These are phyloP conservation scores for Fusarium metavorans DNA, from an alignment of 2,329 filamentous ascomycete species.

Conservation along the genomic window DNA sequence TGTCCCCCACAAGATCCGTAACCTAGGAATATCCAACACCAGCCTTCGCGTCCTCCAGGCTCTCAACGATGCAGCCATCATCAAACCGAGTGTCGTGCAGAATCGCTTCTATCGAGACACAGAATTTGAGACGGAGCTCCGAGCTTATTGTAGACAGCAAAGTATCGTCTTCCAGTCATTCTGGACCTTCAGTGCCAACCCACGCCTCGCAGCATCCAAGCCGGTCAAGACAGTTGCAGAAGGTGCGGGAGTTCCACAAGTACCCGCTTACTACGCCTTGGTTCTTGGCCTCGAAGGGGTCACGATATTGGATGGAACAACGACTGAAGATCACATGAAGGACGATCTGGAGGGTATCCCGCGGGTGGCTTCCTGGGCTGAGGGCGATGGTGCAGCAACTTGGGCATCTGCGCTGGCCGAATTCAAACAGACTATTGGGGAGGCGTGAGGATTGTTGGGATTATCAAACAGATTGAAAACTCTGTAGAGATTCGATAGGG, in stretches of 20 bases:
- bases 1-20: constrained; percentile 72
- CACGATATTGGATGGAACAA: constrained; percentile 61
- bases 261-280: constrained; percentile 61
- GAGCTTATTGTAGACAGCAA: constrained; percentile 60
- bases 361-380: constrained; percentile 56
- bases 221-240: constrained; percentile 65
- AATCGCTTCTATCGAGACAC: constrained; percentile 77
- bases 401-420: constrained; percentile 62
- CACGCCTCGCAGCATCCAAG: constrained; percentile 49
- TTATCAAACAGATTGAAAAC: neutral
- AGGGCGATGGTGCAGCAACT: constrained; percentile 54
- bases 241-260: constrained; percentile 49
- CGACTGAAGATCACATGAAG: constrained; percentile 59
- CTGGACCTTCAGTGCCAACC: constrained; percentile 66
- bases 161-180: constrained; percentile 65
- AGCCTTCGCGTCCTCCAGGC: constrained; percentile 66
- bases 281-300: constrained; percentile 60
- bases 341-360: constrained; percentile 60
- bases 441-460: constrained; percentile 20
- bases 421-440: constrained; percentile 58
- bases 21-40: constrained; percentile 83
- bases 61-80: constrained; percentile 59
- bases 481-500: neutral
- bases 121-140: constrained; percentile 69
- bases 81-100: constrained; percentile 73